A percentile compares a stretch with the other conserved stretches of the same genome.
These are phyloP conservation scores for Trichomonascaceae sp. DNA, from an alignment of 1,139 yeast species.

Conservation along the genomic window DNA sequence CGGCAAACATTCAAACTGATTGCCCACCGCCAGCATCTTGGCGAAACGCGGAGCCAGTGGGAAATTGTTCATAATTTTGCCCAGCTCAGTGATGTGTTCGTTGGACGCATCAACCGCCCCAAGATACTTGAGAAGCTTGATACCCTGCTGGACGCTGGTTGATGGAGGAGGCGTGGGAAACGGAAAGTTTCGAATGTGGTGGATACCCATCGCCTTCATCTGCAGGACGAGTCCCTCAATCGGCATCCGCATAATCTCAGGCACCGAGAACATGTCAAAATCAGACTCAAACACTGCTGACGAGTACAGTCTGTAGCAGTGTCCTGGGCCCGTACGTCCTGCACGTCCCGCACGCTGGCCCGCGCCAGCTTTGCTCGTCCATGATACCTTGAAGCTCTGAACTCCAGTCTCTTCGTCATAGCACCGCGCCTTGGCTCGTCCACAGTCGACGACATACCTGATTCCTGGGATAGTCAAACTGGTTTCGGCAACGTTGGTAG, in stretches of 20 bases:
- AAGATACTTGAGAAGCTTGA: slow-evolving; percentile 49
- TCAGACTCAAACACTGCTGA: slow-evolving; percentile 92
- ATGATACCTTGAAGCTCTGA: slow-evolving; percentile 80
- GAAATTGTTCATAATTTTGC: slow-evolving; percentile 75
- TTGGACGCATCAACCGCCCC: slow-evolving; percentile 55
- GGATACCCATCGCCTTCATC: slow-evolving; percentile 97
- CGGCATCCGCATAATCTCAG: slow-evolving; percentile 92
- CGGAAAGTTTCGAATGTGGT: slow-evolving; percentile 80
- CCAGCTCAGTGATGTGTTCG: slow-evolving; percentile 54
- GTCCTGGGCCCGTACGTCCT: slow-evolving; percentile 99
- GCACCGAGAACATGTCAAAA: slow-evolving; percentile 67
- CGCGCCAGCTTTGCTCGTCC: slow-evolving; percentile 94
- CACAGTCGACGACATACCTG: slow-evolving; percentile 89
- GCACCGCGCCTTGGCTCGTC: slow-evolving; percentile 80
- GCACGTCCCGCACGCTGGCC: slow-evolving; percentile 97
- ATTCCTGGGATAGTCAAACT: slow-evolving; percentile 94
- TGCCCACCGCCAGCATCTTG: slow-evolving; percentile 77
- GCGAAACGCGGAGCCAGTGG: slow-evolving; percentile 93
- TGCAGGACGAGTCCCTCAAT: slow-evolving; percentile 86
- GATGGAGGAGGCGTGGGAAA: slow-evolving; percentile 92
- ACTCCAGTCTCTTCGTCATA: slow-evolving; percentile 79
- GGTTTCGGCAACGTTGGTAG: slow-evolving; percentile 97
- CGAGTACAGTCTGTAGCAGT: slow-evolving; percentile 81
- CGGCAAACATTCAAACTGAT: slow-evolving; percentile 75
- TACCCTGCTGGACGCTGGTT: slow-evolving; percentile 46